Conservation (phyloP, 495 filamentous ascomycete genomes). For the Aspergillus incahuasiensis region DNA sequence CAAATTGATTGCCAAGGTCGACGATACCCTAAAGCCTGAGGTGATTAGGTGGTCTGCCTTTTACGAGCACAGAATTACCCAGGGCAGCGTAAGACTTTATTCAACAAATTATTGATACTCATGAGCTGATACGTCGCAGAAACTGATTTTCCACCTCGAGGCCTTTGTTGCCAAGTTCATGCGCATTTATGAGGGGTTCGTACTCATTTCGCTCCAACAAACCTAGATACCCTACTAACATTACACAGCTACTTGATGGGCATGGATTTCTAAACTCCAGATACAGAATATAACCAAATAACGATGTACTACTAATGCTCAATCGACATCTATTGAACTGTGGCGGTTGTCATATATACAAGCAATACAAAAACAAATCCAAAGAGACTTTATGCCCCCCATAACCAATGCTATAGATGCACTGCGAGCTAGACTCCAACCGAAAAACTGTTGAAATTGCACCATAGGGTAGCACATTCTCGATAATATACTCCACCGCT, state of each 20-base stretch:
- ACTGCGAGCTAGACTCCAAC: neutral
- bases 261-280: slow-evolving; percentile 63
- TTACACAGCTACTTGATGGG: slow-evolving; percentile 72
- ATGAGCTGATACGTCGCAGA: slow-evolving; percentile 43
- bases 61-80: slow-evolving; percentile 88
- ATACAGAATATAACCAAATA: slow-evolving; percentile 26
- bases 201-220: neutral
- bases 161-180: slow-evolving; percentile 98
- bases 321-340: neutral
- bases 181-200: slow-evolving; percentile 79
- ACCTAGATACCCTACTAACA: slow-evolving; percentile 13
- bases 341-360: neutral
- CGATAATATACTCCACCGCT: neutral
- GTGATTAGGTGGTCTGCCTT: slow-evolving; percentile 95
- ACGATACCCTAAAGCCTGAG: slow-evolving; percentile 83
- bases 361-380: neutral
- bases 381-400: too few relatives aligned
- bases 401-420: neutral
- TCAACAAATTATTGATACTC: neutral
- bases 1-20: slow-evolving; percentile 79
- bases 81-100: slow-evolving; percentile 65
- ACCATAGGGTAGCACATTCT: neutral
- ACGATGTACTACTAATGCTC: slow-evolving; percentile 28
- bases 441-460: neutral
- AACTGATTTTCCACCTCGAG: slow-evolving; percentile 96